Evolutionary conservation across 257 asterid genomes (phyloP), one percentile per base, ranked within the genome.

Genomic region (Nemophila menziesii): DNA sequence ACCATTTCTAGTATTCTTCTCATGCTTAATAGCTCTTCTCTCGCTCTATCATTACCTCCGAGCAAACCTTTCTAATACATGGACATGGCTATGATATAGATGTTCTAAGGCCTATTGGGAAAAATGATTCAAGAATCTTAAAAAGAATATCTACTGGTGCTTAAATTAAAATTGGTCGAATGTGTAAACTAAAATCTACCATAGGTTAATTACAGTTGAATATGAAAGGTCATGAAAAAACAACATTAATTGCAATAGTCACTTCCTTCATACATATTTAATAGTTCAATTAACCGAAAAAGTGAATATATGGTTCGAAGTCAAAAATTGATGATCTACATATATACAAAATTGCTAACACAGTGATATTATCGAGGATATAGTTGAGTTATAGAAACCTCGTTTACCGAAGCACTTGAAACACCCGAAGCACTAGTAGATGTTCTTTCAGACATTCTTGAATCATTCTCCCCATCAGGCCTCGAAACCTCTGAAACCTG

Each of bases 1-100:
- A 56, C 51, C 20, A 61, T 52, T 65, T 52, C 69, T 22, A 33
- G 60, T 2, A 47, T 61, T 7, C 51, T 56, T 15, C 45, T 52
- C 20, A 66, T 61, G 73, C 69, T 61, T 11, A 46, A 43, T 16
- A 47, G 54, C 47, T 20, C 21, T 0, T 51, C 69, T 4, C 8
- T 50, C 19, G 43, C 34, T 7, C 47, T 66, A 0, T 40, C 68
- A 1, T 8, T 13, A 9, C 69, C 69, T 24, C 46, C 15, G 36
- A 33, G 14, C 61, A 68, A 3, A 53, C 63, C 18, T 61, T 27
- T 51, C 44, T 22, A 16, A 17, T 6, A 15, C 45, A 23, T 12
- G 49, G 23, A 11, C n/a, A n/a, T n/a, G 16, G 29, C 22, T 4
- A 21, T n/a, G 24, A 20, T 7, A 2, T 16, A 24, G 26, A 21